These are phyloP conservation scores for Penicillium herquei DNA, from an alignment of 495 filamentous ascomycete species.

Conservation along the genomic window DNA sequence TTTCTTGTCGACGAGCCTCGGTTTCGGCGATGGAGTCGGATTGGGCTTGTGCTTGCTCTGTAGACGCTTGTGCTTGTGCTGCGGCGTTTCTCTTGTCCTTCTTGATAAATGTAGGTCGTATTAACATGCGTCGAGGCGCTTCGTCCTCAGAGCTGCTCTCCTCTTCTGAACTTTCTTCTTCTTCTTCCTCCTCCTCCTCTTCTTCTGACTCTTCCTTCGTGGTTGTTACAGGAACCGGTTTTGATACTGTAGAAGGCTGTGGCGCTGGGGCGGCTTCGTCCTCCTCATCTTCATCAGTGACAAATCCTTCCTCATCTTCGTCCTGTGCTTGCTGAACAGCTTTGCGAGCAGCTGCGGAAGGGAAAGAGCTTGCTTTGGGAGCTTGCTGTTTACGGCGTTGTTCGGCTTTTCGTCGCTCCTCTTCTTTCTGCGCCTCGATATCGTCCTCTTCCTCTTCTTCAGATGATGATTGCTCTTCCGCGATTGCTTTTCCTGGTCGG, in stretches of 20 bases:
- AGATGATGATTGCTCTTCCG: conserved; percentile 62
- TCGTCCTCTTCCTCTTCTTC: conserved; percentile 59
- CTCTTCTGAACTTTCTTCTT: conserved; percentile 47
- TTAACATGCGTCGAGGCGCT: conserved; percentile 67
- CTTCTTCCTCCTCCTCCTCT: conserved; percentile 55
- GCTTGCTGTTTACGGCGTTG: conserved; percentile 36
- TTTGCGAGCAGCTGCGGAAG: conserved; percentile 38
- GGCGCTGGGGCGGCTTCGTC: conserved; percentile 21
- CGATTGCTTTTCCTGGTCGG: conserved; percentile 78
- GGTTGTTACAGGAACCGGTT: conserved; percentile 24
- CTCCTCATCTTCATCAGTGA: conserved; percentile 64
- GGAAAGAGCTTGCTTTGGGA: conserved; percentile 65
- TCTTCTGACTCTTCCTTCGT: not conserved
- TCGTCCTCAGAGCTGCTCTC: conserved; percentile 71
- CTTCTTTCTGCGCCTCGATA: conserved; percentile 41
- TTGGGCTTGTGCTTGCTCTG: conserved; percentile 21
- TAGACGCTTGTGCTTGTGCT: conserved; percentile 3
- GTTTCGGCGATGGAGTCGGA: conserved; percentile 50
- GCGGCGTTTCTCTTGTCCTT: conserved; percentile 61
- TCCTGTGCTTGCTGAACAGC: conserved; percentile 29
- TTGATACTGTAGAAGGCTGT: conserved; percentile 19
- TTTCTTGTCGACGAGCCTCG: conserved; percentile 59
- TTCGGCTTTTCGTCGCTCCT: conserved; percentile 32
- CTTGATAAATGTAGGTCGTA: conserved; percentile 89
- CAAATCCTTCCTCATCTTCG: conserved; percentile 71